Evolutionary conservation across 148 eudicot genomes (phyloP).

Genomic region (Silene latifolia): DNA sequence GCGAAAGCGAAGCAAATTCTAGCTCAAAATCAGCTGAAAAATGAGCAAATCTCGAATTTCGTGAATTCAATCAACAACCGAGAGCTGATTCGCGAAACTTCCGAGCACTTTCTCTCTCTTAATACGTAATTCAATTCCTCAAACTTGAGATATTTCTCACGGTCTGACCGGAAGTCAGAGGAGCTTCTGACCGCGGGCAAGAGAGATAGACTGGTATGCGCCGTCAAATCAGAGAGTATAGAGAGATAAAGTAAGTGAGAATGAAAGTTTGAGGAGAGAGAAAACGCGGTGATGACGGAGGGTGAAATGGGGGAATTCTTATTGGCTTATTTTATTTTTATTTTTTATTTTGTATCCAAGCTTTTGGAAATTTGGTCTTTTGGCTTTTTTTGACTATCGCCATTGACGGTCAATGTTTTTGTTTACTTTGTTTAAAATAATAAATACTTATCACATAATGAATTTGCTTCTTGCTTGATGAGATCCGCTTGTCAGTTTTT

Average conservation of each 20-base stretch:
- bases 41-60: background rate
- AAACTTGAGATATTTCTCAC: background rate
- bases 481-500: too few relatives aligned
- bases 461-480: too few relatives aligned
- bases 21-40: background rate
- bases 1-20: background rate
- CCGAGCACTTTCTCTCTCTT: background rate
- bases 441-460: background rate
- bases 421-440: background rate
- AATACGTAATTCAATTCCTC: background rate
- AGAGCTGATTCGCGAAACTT: constrained; percentile 10
- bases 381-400: constrained; percentile 5
- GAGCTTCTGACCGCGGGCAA: constrained; percentile 5
- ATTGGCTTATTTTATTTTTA: background rate
- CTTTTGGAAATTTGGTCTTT: constrained; percentile 15
- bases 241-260: background rate
- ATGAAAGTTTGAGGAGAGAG: background rate
- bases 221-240: background rate
- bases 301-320: background rate
- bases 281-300: constrained; percentile 31
- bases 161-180: background rate
- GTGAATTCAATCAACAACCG: background rate
- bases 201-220: background rate
- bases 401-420: constrained; percentile 3
- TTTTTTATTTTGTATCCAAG: constrained; percentile 23